Base-by-base conservation (phyloP, 768 basidiomycete genomes). In the Hypholoma sublateritium region DNA sequence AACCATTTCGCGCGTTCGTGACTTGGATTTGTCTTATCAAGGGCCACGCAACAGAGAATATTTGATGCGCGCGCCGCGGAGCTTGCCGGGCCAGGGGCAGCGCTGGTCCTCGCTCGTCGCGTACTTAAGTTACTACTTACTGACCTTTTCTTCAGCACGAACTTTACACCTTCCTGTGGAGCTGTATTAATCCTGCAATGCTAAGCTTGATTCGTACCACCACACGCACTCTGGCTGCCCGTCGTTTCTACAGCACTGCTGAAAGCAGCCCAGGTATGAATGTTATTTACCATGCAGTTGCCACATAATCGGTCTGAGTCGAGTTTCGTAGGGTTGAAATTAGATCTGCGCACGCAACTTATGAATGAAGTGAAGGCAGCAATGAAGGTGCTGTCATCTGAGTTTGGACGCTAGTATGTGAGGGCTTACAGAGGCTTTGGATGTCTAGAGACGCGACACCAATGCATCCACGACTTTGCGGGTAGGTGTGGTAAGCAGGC, bases 291-390 rank as follows among this genome's bases (percentile, higher is more conserved):
- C 17, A 17, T 44, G 19, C 8, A 19, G 9, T 22, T 19, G 11
- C 19, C 11, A n/a, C n/a, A n/a, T 11, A 19, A 44, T 32, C 13
- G 34, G 34, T 39, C n/a, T 16, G 6, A 7, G 21, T 11, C 12
- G 17, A n/a, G 28, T 36, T 32, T 55, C 35, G 5, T 37, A 7
- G 5, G 34, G 5, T 39, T 28, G 13, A 21, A 41, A 50, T 28
- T 56, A 85, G 88, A 83, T 56, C 67, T 88, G 55, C 82, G 87
- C 21, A 63, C 77, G 39, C 76, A 72, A 50, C 73, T 91, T 32
- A 69, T 77, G 51, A 64, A 67, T 41, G 81, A 81, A 52, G 78
- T 89, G 21, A 91, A 90, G 64, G 62, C 68, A 22, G 83, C 88
- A 8, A 83, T 91, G 84, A 90, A 86, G 81, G 88, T 87, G 36